Percentiles rank a stretch among this genome's conserved stretches.
These are phyloP conservation scores for Colletotrichum sp. DNA, from an alignment of 2,329 filamentous ascomycete genomes.

Conservation along the genomic window DNA sequence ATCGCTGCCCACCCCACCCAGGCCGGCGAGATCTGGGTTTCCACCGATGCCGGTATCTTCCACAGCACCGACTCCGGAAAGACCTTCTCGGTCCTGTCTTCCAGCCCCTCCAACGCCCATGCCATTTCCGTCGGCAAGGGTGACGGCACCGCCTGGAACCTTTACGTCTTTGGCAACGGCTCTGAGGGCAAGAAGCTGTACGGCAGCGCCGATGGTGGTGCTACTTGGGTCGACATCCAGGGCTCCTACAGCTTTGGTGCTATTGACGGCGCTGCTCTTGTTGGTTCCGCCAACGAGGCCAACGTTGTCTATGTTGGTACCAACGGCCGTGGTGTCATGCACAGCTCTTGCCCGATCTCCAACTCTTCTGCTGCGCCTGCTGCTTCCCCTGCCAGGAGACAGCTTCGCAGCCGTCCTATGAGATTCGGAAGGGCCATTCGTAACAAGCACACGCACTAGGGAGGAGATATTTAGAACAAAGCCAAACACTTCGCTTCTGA, in stretches of 20 bases:
- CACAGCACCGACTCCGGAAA: slow-evolving; percentile 56
- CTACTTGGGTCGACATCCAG: slow-evolving; percentile 52
- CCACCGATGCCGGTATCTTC: slow-evolving; percentile 59
- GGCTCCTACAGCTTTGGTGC: slow-evolving; percentile 50
- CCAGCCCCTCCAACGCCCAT: slow-evolving; percentile 41
- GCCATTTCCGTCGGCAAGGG: slow-evolving; percentile 50
- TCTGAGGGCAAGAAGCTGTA: slow-evolving; percentile 48
- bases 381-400: background rate
- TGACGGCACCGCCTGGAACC: slow-evolving; percentile 43
- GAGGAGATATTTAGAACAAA: background rate
- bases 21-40: slow-evolving; percentile 66
- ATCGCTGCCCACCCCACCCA: slow-evolving; percentile 61
- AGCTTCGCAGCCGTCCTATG: background rate
- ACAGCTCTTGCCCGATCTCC: slow-evolving; percentile 11
- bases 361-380: background rate
- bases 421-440: background rate
- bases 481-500: background rate
- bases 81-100: slow-evolving; percentile 46
- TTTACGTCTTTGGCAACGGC: slow-evolving; percentile 53
- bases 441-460: background rate
- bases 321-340: slow-evolving; percentile 53
- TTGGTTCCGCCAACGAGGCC: slow-evolving; percentile 50
- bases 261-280: slow-evolving; percentile 42
- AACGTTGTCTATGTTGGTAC: slow-evolving; percentile 55
- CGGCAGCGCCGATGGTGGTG: slow-evolving; percentile 46